phyloP scores from a whole-genome alignment of 192 early-diverging fungal genomes.

The Geranomyces variabilis region DNA sequence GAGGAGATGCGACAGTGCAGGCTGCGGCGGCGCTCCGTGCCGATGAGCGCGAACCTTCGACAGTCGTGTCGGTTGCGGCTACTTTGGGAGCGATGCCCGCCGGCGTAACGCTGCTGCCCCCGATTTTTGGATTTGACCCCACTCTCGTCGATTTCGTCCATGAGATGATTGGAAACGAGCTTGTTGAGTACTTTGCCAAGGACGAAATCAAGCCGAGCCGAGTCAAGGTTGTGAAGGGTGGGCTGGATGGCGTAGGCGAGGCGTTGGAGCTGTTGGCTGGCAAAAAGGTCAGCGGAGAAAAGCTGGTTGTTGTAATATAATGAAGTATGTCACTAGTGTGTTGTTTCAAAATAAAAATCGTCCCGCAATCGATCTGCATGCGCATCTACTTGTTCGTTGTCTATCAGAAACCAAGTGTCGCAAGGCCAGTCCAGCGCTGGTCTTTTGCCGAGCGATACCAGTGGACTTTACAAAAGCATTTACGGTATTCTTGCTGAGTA shows the following conservation, averaged over 20 bases:
- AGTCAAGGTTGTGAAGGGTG: conserved; percentile 34
- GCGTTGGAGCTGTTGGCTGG: conserved; percentile 22
- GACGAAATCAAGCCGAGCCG: conserved; percentile 26
- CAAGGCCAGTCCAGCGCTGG: too few relatives aligned
- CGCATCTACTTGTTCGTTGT: too few relatives aligned
- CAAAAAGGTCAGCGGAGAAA: conserved; percentile 27
- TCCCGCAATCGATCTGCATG: too few relatives aligned
- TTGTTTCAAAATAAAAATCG: too few relatives aligned
- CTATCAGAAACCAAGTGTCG: too few relatives aligned
- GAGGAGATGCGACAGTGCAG: conserved; percentile 11
- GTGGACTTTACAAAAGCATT: too few relatives aligned
- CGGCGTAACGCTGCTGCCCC: conserved; percentile 10
- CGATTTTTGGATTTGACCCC: conserved; percentile 6
- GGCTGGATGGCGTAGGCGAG: conserved; percentile 32
- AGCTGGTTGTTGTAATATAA: conserved; percentile 26
- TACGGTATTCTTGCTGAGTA: too few relatives aligned
- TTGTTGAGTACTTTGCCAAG: conserved; percentile 29
- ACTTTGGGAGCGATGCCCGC: background rate
- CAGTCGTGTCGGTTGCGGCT: conserved; percentile 9
- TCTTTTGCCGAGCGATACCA: too few relatives aligned
- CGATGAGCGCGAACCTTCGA: conserved; percentile 1
- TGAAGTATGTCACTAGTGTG: background rate
- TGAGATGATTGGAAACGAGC: conserved; percentile 10
- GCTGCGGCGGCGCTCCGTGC: conserved; percentile 8
- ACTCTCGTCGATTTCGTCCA: conserved; percentile 1